Percentiles rank a stretch among this genome's conserved stretches.
phyloP scores from a whole-genome alignment of 345 rosid species.

The Luvunga scandens region DNA sequence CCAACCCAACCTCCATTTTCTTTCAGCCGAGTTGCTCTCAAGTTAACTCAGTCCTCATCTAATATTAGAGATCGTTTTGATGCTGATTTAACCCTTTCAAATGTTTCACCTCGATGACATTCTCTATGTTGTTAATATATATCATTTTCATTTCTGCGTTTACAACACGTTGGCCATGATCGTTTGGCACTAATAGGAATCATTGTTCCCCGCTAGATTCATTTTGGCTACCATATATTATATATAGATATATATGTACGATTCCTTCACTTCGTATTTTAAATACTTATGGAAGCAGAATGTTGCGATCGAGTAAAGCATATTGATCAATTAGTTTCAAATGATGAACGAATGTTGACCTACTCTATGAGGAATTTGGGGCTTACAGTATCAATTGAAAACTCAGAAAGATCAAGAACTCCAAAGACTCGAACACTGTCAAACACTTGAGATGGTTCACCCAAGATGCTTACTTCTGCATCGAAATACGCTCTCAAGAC shows the following conservation, averaged over 20 bases:
- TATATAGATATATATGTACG: not conserved
- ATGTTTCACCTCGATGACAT: slow-evolving; percentile 6
- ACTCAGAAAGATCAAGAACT: not conserved
- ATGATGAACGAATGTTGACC: not conserved
- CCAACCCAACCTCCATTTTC: slow-evolving; percentile 27
- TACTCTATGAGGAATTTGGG: not conserved
- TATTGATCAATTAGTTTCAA: not conserved
- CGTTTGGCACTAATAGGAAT: not conserved
- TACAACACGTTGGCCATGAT: not conserved
- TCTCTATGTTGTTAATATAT: not conserved
- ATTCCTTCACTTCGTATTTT: not conserved
- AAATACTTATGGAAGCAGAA: not conserved
- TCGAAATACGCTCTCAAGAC: too few relatives aligned
- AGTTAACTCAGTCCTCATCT: not conserved
- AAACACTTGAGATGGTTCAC: not conserved
- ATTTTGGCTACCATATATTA: not conserved
- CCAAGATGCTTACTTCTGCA: not conserved
- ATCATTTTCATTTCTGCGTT: not conserved
- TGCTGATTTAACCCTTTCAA: slow-evolving; percentile 14
- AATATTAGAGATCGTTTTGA: not conserved
- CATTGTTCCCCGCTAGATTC: not conserved
- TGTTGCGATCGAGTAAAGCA: not conserved
- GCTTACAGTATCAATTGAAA: not conserved
- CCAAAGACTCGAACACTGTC: not conserved
- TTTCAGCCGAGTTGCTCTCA: not conserved